Conservation (phyloP, 139 green algal species). For the Chlorella sorokiniana region DNA sequence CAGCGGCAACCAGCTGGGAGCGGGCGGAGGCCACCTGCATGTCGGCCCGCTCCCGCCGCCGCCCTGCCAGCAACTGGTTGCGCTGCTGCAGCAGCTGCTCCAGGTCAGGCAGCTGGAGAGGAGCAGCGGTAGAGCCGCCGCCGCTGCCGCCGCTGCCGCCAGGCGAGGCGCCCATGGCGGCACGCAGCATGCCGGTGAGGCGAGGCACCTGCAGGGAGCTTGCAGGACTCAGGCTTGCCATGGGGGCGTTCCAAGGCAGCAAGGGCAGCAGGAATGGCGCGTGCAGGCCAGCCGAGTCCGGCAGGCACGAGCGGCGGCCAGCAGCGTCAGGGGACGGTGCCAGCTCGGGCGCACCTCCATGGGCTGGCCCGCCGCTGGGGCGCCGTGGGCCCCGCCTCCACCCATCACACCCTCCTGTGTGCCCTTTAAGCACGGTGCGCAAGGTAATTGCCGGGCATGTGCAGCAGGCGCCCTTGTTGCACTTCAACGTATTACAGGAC, state of each 20-base stretch:
- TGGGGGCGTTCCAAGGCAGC: too few species aligned
- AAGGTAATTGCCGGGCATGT: not conserved
- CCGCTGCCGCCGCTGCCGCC: not conserved
- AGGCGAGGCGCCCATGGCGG: constrained; percentile 6
- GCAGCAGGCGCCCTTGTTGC: not conserved
- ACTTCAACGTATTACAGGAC: not conserved
- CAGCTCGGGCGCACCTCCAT: constrained; percentile 1
- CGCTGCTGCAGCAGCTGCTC: constrained; percentile 34
- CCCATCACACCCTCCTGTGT: not conserved
- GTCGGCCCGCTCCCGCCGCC: not conserved
- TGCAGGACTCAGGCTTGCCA: not conserved
- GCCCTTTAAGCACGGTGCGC: not conserved
- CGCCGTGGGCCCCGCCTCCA: not conserved
- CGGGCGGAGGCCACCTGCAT: constrained; percentile 16
- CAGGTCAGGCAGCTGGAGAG: constrained; percentile 11
- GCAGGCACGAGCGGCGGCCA: not conserved
- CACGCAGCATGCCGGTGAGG: constrained; percentile 56
- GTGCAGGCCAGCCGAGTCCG: not conserved
- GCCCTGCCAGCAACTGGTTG: constrained; percentile 24
- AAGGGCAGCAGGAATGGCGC: too few species aligned
- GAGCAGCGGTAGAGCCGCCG: constrained; percentile 1
- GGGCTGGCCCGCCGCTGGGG: not conserved
- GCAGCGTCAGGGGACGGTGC: not conserved
- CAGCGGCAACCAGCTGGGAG: constrained; percentile 10
- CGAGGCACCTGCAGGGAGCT: constrained; percentile 26